Evolutionary conservation across 1,284 basidiomycete species (phyloP).

Genomic region (Testicularia cyperi): DNA sequence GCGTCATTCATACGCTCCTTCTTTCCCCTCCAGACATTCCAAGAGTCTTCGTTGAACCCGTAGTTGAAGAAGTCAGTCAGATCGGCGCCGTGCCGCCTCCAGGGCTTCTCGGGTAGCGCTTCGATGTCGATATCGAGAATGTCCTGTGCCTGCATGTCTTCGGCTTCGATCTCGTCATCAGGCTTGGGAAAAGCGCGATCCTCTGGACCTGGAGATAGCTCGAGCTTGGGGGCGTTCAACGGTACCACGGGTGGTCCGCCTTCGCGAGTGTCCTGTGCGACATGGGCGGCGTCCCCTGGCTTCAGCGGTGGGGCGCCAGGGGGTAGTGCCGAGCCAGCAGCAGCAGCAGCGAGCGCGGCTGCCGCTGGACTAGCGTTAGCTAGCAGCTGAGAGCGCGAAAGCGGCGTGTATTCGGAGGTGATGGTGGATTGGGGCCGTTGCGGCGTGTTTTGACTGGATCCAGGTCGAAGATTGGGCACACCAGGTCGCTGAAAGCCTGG

Average conservation of each 20-base stretch:
- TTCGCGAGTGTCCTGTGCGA: conserved; percentile 17
- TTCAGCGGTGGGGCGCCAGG: conserved; percentile 10
- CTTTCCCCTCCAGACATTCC: conserved; percentile 86
- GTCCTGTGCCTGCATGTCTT: conserved; percentile 55
- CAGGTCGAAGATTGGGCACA: conserved; percentile 7
- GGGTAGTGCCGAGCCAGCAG: conserved; percentile 6
- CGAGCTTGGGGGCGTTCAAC: conserved; percentile 41
- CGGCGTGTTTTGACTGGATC: conserved; percentile 22
- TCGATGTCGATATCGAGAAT: conserved; percentile 86
- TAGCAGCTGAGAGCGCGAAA: conserved; percentile 68
- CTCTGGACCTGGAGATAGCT: conserved; percentile 36
- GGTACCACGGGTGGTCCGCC: conserved; percentile 54
- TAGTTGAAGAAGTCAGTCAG: conserved; percentile 99
- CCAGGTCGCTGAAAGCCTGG: conserved; percentile 30
- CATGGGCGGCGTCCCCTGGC: conserved; percentile 2
- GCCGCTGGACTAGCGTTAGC: conserved; percentile 25
- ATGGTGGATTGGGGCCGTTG: conserved; percentile 65
- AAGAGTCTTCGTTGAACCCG: conserved; percentile 94
- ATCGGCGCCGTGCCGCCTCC: conserved; percentile 89
- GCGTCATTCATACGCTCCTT: conserved; percentile 77
- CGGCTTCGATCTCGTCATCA: conserved; percentile 55
- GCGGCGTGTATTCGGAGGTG: conserved; percentile 85
- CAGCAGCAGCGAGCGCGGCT: conserved; percentile 3
- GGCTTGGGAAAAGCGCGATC: conserved; percentile 53
- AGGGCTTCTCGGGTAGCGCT: conserved; percentile 77